Base-by-base conservation (phyloP, 768 basidiomycete species). In the Mycena chlorophos region DNA sequence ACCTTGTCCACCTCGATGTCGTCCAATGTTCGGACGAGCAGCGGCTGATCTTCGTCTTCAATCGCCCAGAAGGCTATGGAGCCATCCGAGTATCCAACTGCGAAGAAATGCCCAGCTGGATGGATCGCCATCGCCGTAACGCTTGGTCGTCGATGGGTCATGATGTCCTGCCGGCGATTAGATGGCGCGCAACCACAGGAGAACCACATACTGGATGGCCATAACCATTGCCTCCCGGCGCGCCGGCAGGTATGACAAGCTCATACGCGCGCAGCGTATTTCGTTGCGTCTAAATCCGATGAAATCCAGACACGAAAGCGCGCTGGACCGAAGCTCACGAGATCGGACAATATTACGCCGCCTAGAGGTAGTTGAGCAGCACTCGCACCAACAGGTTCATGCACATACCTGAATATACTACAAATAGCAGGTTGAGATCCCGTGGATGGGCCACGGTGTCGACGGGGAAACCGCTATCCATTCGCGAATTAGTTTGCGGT, bases 1-100 rank as follows among this genome's bases (percentile, higher is more conserved):
- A 85, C 74, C n/a, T 75, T 52, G 64, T 86, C 75, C 23, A 87
- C 80, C 55, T 85, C 75, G 10, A 71, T 69, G 8, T 71, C 65
- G 37, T 84, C 79, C 45, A 94, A 66, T 1, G 91, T 94, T 40
- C 87, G 77, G 22, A 91, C 88, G 48, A 86, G 74, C 20, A 96
- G 71, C 0, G 92, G 88, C 50, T 82, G 82, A 54, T 87, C 85
- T 57, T 88, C 81, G 60, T 94, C 91, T 42, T 89, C 85, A 2
- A 86, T 72, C 0, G 89, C 85, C 87, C 91, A 94, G 67, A 94
- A 90, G 4, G 87, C 83, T 28, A 96, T 79, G 49, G 83, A 86
- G 6, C 94, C 92, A 68, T 96, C 94, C 17, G 83, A 76, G 65
- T 94, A 81, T 0, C 94, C 93, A 13, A 84, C 86, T 20, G 82